These are phyloP conservation scores for Trichaptum fuscoviolaceum DNA, from an alignment of 768 basidiomycete species.

Conservation along the genomic window DNA sequence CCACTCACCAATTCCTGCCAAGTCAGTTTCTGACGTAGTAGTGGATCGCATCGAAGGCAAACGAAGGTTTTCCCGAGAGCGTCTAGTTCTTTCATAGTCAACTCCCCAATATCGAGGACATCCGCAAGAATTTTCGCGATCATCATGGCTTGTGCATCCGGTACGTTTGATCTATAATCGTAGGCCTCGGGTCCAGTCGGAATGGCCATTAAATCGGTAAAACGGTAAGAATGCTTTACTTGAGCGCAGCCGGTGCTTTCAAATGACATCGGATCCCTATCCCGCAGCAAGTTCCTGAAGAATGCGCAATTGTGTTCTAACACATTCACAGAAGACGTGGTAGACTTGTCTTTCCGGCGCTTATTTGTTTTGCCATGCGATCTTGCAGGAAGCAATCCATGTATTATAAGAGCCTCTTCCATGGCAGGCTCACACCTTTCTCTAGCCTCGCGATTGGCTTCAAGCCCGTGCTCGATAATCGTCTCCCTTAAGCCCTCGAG, in stretches of 20 bases:
- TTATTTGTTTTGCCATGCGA: not conserved
- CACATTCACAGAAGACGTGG: not conserved
- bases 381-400: not conserved
- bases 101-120: not conserved
- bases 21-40: not conserved
- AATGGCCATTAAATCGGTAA: not conserved
- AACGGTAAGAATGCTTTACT: not conserved
- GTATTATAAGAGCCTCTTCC: not conserved
- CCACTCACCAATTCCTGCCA: not conserved
- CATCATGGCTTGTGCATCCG: not conserved
- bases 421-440: not conserved
- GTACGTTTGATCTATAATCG: not conserved
- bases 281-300: not conserved
- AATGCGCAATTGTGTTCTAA: not conserved
- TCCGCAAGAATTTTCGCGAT: not conserved
- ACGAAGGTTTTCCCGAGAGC: not conserved
- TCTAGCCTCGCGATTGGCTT: not conserved
- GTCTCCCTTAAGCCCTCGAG: not conserved
- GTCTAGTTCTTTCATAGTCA: not conserved
- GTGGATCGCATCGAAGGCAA: not conserved
- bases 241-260: not conserved
- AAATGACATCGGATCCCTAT: too few relatives aligned
- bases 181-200: not conserved
- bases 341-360: not conserved
- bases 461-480: not conserved